Evolutionary conservation across 2,329 filamentous ascomycete genomes (phyloP).

Genomic region (Xylariaceae sp.): DNA sequence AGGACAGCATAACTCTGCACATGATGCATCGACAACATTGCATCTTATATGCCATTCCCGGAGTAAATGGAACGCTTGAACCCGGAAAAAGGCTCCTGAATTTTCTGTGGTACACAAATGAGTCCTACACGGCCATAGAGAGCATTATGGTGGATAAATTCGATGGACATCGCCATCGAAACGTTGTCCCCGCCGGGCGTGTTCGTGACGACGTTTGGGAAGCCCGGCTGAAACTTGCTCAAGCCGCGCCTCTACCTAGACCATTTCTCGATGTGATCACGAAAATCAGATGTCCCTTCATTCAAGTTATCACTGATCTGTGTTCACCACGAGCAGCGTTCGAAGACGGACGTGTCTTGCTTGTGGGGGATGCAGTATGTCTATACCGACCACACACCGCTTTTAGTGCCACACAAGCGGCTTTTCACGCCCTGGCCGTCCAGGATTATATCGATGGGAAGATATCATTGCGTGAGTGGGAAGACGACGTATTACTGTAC

Average conservation of each 20-base stretch:
- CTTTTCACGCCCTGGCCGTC: constrained; percentile 12
- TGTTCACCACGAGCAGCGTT: constrained; percentile 17
- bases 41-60: constrained; percentile 18
- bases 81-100: constrained; percentile 11
- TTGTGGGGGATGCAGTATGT: constrained; percentile 20
- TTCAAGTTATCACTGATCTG: constrained; percentile 27
- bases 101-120: constrained; percentile 24
- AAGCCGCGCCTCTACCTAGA: not conserved
- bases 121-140: not conserved
- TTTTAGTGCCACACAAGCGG: constrained; percentile 12
- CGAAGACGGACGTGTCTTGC: constrained; percentile 18
- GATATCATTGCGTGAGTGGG: too few species aligned
- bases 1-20: not conserved
- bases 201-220: too few species aligned
- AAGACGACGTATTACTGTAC: too few species aligned
- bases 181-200: constrained; percentile 1
- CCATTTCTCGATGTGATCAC: constrained; percentile 14
- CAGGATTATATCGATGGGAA: constrained; percentile 29
- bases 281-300: constrained; percentile 25
- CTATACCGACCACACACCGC: constrained; percentile 9
- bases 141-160: constrained; percentile 9
- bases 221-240: constrained; percentile 8
- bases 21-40: constrained; percentile 9
- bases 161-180: constrained; percentile 10
- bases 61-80: constrained; percentile 11